A percentile compares a stretch with the other conserved stretches of the same genome.
Evolutionary conservation across 176 grass and related monocot genomes (phyloP).

Genomic region (Pontederia crassipes): DNA sequence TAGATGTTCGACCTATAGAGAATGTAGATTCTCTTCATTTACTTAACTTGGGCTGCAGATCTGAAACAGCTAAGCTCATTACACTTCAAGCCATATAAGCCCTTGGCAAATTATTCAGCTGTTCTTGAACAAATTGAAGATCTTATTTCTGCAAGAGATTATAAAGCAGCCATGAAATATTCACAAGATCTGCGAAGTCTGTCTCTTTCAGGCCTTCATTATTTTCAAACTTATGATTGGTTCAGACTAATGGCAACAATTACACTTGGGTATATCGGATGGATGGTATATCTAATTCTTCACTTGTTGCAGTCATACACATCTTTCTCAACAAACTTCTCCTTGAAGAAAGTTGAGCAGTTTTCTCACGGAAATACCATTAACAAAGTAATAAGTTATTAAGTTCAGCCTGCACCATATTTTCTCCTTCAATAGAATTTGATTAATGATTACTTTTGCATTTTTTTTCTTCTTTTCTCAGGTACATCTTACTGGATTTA

Average conservation of each 20-base stretch:
- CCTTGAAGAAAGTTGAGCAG: slow-evolving; percentile 41
- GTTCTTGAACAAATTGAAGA: slow-evolving; percentile 63
- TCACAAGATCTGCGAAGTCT: slow-evolving; percentile 65
- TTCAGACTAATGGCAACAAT: slow-evolving; percentile 90
- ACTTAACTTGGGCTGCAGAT: slow-evolving; percentile 46
- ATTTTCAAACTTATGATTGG: slow-evolving; percentile 99
- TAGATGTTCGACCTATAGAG: neutral
- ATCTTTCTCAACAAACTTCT: slow-evolving; percentile 30
- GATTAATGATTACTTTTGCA: neutral
- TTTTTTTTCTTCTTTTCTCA: slow-evolving; percentile 29
- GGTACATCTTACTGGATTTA: slow-evolving; percentile 70
- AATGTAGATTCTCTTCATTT: slow-evolving; percentile 4
- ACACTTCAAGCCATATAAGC: slow-evolving; percentile 84
- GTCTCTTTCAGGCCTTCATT: slow-evolving; percentile 86
- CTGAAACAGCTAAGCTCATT: slow-evolving; percentile 70
- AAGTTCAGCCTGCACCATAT: neutral
- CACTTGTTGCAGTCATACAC: slow-evolving; percentile 89
- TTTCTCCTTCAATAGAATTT: neutral
- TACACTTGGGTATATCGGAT: slow-evolving; percentile 93
- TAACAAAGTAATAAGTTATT: slow-evolving; percentile 62
- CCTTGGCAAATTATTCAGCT: slow-evolving; percentile 53
- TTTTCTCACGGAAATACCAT: slow-evolving; percentile 31
- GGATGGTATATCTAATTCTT: slow-evolving; percentile 81
- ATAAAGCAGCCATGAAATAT: slow-evolving; percentile 51
- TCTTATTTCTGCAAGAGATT: slow-evolving; percentile 62